Conservation (phyloP, 129 eudicot genomes). For the Lonicera japonica region DNA sequence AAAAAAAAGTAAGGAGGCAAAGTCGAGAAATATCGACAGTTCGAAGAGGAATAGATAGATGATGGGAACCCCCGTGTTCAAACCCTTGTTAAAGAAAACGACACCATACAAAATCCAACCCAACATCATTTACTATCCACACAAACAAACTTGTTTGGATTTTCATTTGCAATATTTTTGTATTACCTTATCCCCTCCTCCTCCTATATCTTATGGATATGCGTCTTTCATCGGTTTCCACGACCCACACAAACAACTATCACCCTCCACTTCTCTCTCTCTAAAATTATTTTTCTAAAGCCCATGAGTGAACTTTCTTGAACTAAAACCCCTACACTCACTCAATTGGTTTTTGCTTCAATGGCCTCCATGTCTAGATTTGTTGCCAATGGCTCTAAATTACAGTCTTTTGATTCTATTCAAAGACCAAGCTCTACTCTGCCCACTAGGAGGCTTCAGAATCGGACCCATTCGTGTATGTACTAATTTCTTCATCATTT, state of each 20-base stretch:
- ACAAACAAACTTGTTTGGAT: background rate
- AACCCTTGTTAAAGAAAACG: conserved; percentile 11
- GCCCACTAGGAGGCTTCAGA: conserved; percentile 15
- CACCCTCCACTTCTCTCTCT: conserved; percentile 1
- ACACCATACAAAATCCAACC: background rate
- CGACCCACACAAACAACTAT: background rate
- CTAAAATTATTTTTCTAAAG: background rate
- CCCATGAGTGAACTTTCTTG: conserved; percentile 5
- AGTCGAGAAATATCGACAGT: no score
- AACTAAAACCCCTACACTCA: background rate
- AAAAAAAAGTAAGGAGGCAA: no score
- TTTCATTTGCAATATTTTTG: background rate
- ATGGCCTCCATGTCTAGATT: conserved; percentile 65
- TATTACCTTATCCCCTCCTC: conserved; percentile 2
- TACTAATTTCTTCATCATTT: background rate
- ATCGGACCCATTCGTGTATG: conserved; percentile 54
- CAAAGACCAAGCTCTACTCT: conserved; percentile 37
- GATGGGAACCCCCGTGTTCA: background rate
- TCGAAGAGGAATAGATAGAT: no score
- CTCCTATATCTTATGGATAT: background rate
- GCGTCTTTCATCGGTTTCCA: conserved; percentile 32
- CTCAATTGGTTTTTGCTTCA: background rate
- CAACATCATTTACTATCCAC: background rate
- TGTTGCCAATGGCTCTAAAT: conserved; percentile 41
- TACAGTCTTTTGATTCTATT: conserved; percentile 36